These are phyloP conservation scores for Neospermospora avenae DNA, from an alignment of 2,329 filamentous ascomycete genomes.

Conservation along the genomic window DNA sequence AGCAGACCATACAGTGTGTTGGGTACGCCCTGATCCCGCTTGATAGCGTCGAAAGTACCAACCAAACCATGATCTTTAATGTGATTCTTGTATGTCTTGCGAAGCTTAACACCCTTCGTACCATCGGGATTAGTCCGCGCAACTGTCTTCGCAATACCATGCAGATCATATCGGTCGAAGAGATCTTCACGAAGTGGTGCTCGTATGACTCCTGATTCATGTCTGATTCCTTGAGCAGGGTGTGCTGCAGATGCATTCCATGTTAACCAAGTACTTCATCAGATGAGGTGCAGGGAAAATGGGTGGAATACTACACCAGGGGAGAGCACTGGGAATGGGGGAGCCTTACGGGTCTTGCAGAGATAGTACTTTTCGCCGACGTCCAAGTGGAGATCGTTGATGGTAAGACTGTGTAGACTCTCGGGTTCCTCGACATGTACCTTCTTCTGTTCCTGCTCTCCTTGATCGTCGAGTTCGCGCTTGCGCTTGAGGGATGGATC, in stretches of 20 bases:
- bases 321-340: conserved; percentile 38
- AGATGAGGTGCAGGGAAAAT: conserved; percentile 21
- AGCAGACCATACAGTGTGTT: conserved; percentile 53
- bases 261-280: conserved; percentile 36
- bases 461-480: conserved; percentile 53
- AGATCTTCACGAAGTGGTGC: conserved; percentile 53
- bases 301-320: conserved; percentile 17
- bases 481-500: conserved; percentile 62
- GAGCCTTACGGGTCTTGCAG: conserved; percentile 64
- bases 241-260: conserved; percentile 32
- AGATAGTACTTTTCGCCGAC: conserved; percentile 66
- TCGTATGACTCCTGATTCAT: background rate
- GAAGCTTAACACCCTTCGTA: conserved; percentile 59
- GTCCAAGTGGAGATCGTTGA: conserved; percentile 63
- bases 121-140: conserved; percentile 62
- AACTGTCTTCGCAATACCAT: conserved; percentile 56
- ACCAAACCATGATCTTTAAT: conserved; percentile 61
- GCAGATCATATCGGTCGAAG: conserved; percentile 55
- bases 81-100: conserved; percentile 67
- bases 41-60: conserved; percentile 58
- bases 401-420: conserved; percentile 49
- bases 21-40: conserved; percentile 50
- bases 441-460: conserved; percentile 59
- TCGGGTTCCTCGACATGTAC: conserved; percentile 52
- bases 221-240: conserved; percentile 9